Percentiles rank a stretch among this genome's conserved stretches.
Evolutionary conservation across 306 rosid genomes (phyloP).

Genomic region (Quercus berberidifolia): DNA sequence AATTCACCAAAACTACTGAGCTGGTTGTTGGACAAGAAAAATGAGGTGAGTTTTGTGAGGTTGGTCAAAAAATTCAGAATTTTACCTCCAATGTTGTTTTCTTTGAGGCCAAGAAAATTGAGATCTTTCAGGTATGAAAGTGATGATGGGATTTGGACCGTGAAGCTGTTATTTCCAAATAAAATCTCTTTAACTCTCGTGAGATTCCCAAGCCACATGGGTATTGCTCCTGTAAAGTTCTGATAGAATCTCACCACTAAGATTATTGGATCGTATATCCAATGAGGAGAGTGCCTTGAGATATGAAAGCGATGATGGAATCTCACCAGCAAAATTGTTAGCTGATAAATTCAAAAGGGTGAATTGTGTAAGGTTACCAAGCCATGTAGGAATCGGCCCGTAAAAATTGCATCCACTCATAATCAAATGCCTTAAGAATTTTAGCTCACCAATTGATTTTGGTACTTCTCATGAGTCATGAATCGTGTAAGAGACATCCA

Average conservation of each 20-base stretch:
- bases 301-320: no score
- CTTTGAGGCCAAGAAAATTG: not conserved
- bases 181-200: not conserved
- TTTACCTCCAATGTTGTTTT: not conserved
- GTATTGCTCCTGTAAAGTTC: not conserved
- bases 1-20: no score
- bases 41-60: no score
- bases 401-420: not conserved
- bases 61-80: no score
- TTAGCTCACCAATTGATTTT: not conserved
- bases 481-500: not conserved
- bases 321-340: no score
- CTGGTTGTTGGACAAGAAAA: no score
- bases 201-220: conserved; percentile 13
- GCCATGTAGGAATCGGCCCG: no score
- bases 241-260: no score
- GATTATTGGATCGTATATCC: no score
- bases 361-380: conserved; percentile 4
- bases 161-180: not conserved
- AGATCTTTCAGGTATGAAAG: conserved; percentile 5
- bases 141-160: conserved; percentile 8
- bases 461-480: conserved; percentile 9
- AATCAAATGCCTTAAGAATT: not conserved
- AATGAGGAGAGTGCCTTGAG: no score
- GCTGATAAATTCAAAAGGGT: rapidly evolving